Conservation (phyloP, 169 alveolate species). For the Neospora caninum region DNA sequence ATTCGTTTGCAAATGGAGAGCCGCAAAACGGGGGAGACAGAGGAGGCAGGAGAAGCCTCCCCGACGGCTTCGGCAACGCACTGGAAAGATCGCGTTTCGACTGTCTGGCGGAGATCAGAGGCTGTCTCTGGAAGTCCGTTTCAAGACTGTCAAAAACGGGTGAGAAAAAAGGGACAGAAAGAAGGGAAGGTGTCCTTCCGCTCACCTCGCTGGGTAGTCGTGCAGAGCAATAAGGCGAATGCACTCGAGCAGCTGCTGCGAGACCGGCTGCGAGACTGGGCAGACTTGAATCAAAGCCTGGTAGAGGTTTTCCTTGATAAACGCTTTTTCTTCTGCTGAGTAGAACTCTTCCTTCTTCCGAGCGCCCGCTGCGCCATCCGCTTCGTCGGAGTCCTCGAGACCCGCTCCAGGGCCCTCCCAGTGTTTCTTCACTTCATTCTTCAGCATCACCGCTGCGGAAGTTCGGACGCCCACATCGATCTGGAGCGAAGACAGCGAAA, state of each 20-base stretch:
- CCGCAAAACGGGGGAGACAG: too few species aligned
- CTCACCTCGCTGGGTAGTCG: constrained; percentile 41
- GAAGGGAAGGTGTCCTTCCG: too few species aligned
- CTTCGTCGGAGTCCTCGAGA: background rate
- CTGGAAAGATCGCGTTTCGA: too few species aligned
- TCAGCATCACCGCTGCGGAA: constrained; percentile 53
- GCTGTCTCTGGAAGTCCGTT: too few species aligned
- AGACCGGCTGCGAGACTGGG: constrained; percentile 15
- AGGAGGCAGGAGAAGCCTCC: too few species aligned
- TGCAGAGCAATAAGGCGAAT: constrained; percentile 33
- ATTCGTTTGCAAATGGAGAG: too few species aligned
- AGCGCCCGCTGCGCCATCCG: constrained; percentile 3
- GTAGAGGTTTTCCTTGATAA: background rate
- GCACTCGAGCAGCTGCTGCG: constrained; percentile 51
- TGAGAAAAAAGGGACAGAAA: too few species aligned
- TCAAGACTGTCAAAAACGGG: too few species aligned
- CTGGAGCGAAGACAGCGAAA: background rate
- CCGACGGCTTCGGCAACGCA: too few species aligned
- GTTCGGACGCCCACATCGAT: constrained; percentile 42
- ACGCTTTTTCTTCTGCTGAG: constrained; percentile 35
- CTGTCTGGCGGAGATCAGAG: too few species aligned
- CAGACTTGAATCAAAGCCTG: background rate
- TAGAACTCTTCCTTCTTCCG: background rate
- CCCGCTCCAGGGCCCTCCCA: constrained; percentile 31
- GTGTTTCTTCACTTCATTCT: constrained; percentile 53